Base-by-base conservation (phyloP, 2,329 filamentous ascomycete species). In the Thelonectria olida region DNA sequence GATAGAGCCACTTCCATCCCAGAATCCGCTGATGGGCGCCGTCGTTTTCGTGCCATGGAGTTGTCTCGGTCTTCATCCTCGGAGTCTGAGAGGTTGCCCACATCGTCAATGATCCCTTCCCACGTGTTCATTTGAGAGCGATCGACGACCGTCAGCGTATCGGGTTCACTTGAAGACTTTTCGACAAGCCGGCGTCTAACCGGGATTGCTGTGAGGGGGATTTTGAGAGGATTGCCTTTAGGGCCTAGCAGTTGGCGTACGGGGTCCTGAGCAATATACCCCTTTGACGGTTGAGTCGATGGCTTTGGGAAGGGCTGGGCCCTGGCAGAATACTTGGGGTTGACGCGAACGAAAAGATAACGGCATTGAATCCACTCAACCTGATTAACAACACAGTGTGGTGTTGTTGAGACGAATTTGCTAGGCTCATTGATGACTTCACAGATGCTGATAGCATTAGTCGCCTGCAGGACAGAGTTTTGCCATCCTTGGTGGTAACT, bases 361-460 rank as follows among this genome's bases (percentile, higher is more conserved):
- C 93, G 86, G 23, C 92, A 93, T 72, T 96, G 93, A 61, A 97
- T 93, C 94, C 94, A 97, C 70, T 96, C 90, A 9, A 90, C 79
- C 44, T 93, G 82, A 23, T 85, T 74, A 1, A 97, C 88, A 8
- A 97, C 94, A 47, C 92, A 88, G 76, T 89, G 87, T 0, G 90
- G 90, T 0, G 0, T 65, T 0, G 8, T 68, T 63, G 79, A 84
- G 5, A 83, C 75, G 69, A 92, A 97, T 44, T 89, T 71, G 0
- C 74, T 51, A 0, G 92, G 88, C 0, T 83, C 82, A 72, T 97
- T 97, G 70, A 97, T 88, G 44, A 97, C 88, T 74, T 97, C 94
- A 69, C 94, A 96, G 45, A 97, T 79, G 28, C 92, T 91, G 44
- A 97, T 78, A 1, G 90, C 90, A 1, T 69, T 69, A 1, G 65